Conservation (phyloP, 345 rosid genomes). For the Lepidium sativum region DNA sequence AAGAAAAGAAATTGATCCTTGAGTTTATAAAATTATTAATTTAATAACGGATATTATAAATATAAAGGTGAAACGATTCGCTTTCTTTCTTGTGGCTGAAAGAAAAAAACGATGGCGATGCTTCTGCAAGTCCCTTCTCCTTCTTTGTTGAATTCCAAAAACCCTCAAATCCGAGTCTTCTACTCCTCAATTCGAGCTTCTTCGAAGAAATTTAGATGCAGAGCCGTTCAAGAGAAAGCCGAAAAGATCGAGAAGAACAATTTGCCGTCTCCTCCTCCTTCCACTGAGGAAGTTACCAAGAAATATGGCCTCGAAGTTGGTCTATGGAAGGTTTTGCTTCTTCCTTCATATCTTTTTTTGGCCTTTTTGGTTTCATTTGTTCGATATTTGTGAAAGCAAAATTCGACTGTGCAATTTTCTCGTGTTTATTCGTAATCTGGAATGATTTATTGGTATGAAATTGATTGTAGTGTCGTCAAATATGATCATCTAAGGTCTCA, state of each 20-base stretch:
- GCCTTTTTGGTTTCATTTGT: not conserved
- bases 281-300: conserved; percentile 65
- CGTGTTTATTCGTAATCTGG: not conserved
- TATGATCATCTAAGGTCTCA: not conserved
- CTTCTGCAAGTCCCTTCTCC: conserved; percentile 26
- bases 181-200: conserved; percentile 15
- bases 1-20: no score
- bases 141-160: conserved; percentile 12
- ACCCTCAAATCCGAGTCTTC: conserved; percentile 16
- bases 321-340: conserved; percentile 64
- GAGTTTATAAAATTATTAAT: no score
- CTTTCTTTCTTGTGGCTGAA: not conserved
- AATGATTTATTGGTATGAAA: no score
- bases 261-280: conserved; percentile 32
- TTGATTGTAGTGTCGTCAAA: not conserved
- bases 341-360: not conserved
- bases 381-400: not conserved
- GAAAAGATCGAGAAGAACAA: conserved; percentile 33
- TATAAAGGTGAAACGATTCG: not conserved
- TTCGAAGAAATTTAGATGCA: conserved; percentile 33
- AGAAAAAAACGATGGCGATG: conserved; percentile 36
- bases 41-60: no score
- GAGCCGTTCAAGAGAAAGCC: conserved; percentile 55
- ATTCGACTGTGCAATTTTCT: not conserved
- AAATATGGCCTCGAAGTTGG: conserved; percentile 93